These are phyloP conservation scores for Boletus sp. DNA, from an alignment of 768 basidiomycete genomes.

Conservation along the genomic window DNA sequence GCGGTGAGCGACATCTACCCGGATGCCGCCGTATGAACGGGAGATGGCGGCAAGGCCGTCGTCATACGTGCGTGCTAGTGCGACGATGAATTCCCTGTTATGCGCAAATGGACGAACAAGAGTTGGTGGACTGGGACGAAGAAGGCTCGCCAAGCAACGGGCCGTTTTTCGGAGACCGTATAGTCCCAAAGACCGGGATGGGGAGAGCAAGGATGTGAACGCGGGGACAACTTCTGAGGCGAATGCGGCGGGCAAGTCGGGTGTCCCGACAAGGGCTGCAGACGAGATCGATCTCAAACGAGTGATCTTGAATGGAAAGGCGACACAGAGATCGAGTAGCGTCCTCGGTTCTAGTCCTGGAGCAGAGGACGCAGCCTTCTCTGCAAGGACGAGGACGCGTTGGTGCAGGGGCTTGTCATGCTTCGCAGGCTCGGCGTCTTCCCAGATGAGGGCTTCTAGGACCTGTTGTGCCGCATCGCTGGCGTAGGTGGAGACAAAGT, in stretches of 20 bases:
- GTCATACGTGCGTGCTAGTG: conserved; percentile 60
- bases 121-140: conserved; percentile 47
- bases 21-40: conserved; percentile 57
- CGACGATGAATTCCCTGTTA: conserved; percentile 48
- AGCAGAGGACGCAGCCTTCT: conserved; percentile 43
- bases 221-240: conserved; percentile 52
- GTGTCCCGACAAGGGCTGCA: conserved; percentile 34
- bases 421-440: conserved; percentile 21
- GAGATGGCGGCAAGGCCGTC: conserved; percentile 52
- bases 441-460: conserved; percentile 62
- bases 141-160: conserved; percentile 52
- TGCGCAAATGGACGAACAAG: conserved; percentile 52
- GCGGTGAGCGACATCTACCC: conserved; percentile 25
- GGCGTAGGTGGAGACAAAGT: conserved; percentile 57
- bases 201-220: conserved; percentile 47
- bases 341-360: conserved; percentile 47
- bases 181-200: conserved; percentile 45
- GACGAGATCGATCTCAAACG: conserved; percentile 45
- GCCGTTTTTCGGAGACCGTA: conserved; percentile 64
- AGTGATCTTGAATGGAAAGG: conserved; percentile 45
- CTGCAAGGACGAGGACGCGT: conserved; percentile 52
- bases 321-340: conserved; percentile 61
- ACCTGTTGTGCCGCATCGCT: conserved; percentile 50
- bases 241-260: conserved; percentile 34
- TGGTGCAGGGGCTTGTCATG: conserved; percentile 47